Conservation (phyloP, 495 filamentous ascomycete genomes). For the Hyphodiscus hymeniophilus region DNA sequence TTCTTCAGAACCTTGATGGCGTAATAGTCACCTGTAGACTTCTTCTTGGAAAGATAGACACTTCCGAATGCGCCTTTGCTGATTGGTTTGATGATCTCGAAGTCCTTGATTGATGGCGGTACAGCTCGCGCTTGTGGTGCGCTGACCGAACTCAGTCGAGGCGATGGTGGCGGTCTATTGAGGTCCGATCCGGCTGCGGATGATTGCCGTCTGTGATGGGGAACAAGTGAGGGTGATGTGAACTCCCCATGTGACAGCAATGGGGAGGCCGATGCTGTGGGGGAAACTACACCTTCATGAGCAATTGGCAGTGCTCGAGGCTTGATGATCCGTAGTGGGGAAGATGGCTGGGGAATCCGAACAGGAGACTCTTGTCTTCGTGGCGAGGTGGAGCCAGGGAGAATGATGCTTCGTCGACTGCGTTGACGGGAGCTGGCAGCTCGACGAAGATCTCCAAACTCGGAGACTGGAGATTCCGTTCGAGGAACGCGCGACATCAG, state of each 20-base stretch:
- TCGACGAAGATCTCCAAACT: constrained; percentile 60
- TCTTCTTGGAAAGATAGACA: constrained; percentile 96
- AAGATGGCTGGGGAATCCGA: constrained; percentile 63
- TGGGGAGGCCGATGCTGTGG: constrained; percentile 72
- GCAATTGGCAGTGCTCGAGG: constrained; percentile 64
- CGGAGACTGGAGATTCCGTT: constrained; percentile 87
- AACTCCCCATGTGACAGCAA: constrained; percentile 76
- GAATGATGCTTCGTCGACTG: constrained; percentile 73
- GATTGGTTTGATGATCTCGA: constrained; percentile 98
- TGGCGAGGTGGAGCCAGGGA: constrained; percentile 66
- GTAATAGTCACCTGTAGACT: constrained; percentile 94
- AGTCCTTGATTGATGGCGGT: constrained; percentile 95
- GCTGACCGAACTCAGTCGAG: constrained; percentile 64
- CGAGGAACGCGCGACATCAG: constrained; percentile 55
- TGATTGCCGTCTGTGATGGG: constrained; percentile 84
- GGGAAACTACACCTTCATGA: constrained; percentile 71
- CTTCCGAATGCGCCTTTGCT: constrained; percentile 98
- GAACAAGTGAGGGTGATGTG: constrained; percentile 54
- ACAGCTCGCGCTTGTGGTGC: constrained; percentile 71
- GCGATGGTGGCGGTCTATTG: constrained; percentile 66
- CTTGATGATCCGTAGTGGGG: constrained; percentile 79
- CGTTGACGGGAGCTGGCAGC: constrained; percentile 65
- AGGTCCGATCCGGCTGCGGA: constrained; percentile 73
- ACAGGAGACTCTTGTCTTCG: constrained; percentile 82
- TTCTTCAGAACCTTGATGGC: constrained; percentile 98